A percentile compares a stretch with the other conserved stretches of the same genome.
These are phyloP conservation scores for Sphagnum tenellum DNA, from an alignment of 225 moss, liverwort and hornwort species.

Conservation along the genomic window DNA sequence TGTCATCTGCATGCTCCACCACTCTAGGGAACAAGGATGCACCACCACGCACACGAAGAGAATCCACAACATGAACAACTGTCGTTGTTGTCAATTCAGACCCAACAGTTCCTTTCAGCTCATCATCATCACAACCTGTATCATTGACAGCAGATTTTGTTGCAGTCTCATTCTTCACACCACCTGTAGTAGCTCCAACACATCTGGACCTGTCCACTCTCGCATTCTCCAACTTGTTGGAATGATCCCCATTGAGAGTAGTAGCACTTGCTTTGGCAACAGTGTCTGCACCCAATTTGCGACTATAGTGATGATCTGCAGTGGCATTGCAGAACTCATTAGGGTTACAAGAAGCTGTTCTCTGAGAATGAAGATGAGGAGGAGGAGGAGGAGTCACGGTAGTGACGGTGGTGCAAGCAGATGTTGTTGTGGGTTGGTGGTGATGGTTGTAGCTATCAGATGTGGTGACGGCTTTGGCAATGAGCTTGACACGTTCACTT, in stretches of 20 bases:
- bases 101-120: too few relatives aligned
- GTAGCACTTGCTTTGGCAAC: too few relatives aligned
- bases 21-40: slow-evolving; percentile 4
- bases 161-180: background rate
- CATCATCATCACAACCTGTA: too few relatives aligned
- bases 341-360: slow-evolving; percentile 2
- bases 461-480: slow-evolving; percentile 18
- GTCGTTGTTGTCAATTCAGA: too few relatives aligned
- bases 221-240: too few relatives aligned
- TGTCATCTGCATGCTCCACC: slow-evolving; percentile 2
- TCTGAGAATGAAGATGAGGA: slow-evolving; percentile 12
- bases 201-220: background rate
- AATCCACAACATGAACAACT: too few relatives aligned
- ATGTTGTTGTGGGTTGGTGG: too few relatives aligned
- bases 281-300: slow-evolving; percentile 4
- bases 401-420: too few relatives aligned
- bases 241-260: too few relatives aligned
- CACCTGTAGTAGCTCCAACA: slow-evolving; percentile 1
- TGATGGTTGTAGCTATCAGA: too few relatives aligned
- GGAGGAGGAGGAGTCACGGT: slow-evolving; percentile 9
- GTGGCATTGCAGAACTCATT: slow-evolving; percentile 3
- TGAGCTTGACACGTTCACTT: slow-evolving; percentile 47
- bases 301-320: background rate
- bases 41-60: background rate
- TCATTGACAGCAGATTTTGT: too few relatives aligned